A percentile compares a stretch with the other conserved stretches of the same genome.
Conservation (phyloP, 495 filamentous ascomycete genomes). For the Aspergillus carlsbadensis region DNA sequence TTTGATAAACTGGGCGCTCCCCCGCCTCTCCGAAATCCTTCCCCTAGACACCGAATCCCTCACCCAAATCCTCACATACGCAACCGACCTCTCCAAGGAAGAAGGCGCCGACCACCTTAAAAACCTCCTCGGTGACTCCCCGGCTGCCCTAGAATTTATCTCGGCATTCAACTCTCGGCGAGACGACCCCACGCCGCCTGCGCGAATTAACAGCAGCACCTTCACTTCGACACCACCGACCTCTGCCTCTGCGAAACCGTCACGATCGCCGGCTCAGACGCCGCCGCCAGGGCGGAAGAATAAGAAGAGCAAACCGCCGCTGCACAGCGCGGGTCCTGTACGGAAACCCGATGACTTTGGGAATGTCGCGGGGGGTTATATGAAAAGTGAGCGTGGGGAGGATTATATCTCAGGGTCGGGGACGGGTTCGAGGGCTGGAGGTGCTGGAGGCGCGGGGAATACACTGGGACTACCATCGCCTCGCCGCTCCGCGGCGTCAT, state of each 20-base stretch:
- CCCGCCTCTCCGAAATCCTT: slow-evolving; percentile 73
- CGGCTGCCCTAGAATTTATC: slow-evolving; percentile 86
- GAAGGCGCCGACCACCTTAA: slow-evolving; percentile 81
- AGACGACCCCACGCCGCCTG: slow-evolving; percentile 33
- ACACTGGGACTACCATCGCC: slow-evolving; percentile 31
- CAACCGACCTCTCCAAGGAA: slow-evolving; percentile 66
- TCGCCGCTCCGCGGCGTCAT: slow-evolving; percentile 27
- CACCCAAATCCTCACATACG: slow-evolving; percentile 77
- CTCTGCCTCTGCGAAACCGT: slow-evolving; percentile 17
- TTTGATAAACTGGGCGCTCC: slow-evolving; percentile 53
- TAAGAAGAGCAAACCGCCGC: slow-evolving; percentile 57
- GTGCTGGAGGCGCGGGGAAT: slow-evolving; percentile 12
- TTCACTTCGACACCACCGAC: slow-evolving; percentile 1
- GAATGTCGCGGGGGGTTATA: slow-evolving; percentile 55
- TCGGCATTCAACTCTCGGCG: slow-evolving; percentile 81
- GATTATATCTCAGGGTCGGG: slow-evolving; percentile 52
- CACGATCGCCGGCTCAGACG: slow-evolving; percentile 10
- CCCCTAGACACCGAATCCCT: slow-evolving; percentile 82
- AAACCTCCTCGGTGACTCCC: slow-evolving; percentile 83
- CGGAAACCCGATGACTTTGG: slow-evolving; percentile 60
- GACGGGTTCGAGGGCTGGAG: background rate
- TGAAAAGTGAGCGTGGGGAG: slow-evolving; percentile 58
- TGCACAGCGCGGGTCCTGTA: slow-evolving; percentile 60
- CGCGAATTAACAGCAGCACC: slow-evolving; percentile 19
- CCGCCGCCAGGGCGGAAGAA: slow-evolving; percentile 31